Evolutionary conservation across 2,329 filamentous ascomycete genomes (phyloP), one percentile per base, ranked within the genome.

Genomic region (Cytospora mali): DNA sequence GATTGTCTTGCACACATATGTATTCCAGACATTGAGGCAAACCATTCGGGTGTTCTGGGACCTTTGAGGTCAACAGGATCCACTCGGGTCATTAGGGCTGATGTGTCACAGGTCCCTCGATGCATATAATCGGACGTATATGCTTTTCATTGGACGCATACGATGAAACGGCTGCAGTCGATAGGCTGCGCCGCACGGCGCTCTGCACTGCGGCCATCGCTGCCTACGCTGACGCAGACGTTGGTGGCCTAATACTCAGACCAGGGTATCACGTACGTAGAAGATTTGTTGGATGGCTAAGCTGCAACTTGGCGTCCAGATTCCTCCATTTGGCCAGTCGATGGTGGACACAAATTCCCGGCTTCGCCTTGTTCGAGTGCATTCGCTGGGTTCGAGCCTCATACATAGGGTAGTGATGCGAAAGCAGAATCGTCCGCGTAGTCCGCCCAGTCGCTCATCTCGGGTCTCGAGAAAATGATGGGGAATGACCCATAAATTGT

Each of bases 181-280:
- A 25, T 28, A 49, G 48, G 39, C 56, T 59, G 57, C 57, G 57
- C 57, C 57, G 57, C 57, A 46, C 25, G 57, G 33, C 46, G 57
- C 33, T 21, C 39, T 6, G 18, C n/a, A 53, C 7, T 59, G 57
- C 49, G 42, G 49, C 57, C 49, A 23, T 54, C 52, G 49, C 49
- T 59, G 57, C 57, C 57, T 59, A 39, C 42, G 31, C n/a, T 51
- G 14, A 25, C 10, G 18, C 57, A 25, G 23, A 16, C 39, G 49
- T 28, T 50, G 49, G 18, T 33, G 49, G 33, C 57, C 56, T 29
- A 39, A 18, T n/a, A n/a, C n/a, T 39, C n/a, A 5, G 35, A 18
- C 35, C 35, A 39, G n/a, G 35, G 16, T 1, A 18, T 39, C 16
- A 39, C 16, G 35, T n/a, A n/a, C 35, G 35, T 39, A 4, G 14